Evolutionary conservation across 257 asterid species (phyloP).

Genomic region (Solanum megistacrolobum): DNA sequence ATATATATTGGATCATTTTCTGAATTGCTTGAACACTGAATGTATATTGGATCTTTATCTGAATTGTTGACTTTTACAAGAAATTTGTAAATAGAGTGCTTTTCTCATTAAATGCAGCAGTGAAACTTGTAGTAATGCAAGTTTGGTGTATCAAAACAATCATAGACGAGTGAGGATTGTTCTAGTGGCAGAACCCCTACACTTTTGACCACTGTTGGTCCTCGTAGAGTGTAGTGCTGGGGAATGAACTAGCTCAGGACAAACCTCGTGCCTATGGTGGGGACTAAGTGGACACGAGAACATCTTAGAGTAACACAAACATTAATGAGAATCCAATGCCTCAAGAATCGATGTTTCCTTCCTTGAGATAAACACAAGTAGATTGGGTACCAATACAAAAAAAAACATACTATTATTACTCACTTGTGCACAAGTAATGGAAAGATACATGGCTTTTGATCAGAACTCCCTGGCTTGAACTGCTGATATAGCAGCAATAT

Average conservation of each 20-base stretch:
- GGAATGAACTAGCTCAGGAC: not conserved
- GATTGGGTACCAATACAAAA: not conserved
- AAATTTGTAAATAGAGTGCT: not conserved
- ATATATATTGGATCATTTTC: not conserved
- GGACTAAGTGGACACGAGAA: not conserved
- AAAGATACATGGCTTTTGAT: not conserved
- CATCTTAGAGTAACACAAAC: not conserved
- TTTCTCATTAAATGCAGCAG: not conserved
- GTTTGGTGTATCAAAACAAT: not conserved
- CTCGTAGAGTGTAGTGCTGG: no score
- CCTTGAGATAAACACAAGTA: not conserved
- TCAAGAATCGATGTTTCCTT: not conserved
- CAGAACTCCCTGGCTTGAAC: not conserved
- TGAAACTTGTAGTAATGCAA: not conserved
- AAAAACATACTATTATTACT: not conserved
- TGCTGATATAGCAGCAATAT: not conserved
- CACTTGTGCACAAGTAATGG: not conserved
- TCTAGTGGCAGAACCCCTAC: not conserved
- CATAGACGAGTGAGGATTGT: not conserved
- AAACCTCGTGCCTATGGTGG: not conserved
- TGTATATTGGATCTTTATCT: not conserved
- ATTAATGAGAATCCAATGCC: not conserved
- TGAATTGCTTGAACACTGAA: not conserved
- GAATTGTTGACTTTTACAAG: not conserved
- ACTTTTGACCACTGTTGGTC: no score